Conservation (phyloP, 2,329 filamentous ascomycete genomes). For the Colletotrichum sp. region DNA sequence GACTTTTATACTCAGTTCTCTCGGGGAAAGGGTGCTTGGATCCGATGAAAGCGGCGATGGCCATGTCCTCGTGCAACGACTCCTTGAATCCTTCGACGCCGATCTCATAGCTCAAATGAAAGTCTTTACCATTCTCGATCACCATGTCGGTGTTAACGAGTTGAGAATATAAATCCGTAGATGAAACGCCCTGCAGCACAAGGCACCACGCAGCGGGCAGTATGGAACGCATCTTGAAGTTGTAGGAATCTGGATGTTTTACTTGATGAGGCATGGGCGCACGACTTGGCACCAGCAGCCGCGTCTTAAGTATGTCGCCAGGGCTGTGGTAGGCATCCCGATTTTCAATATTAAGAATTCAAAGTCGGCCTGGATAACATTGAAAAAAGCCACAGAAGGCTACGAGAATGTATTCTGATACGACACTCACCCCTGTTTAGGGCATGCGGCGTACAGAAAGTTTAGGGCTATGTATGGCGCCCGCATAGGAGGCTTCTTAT, state of each 20-base stretch:
- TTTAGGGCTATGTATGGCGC: no score
- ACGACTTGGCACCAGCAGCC: neutral
- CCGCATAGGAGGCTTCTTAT: no score
- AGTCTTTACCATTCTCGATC: neutral
- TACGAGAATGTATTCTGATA: no score
- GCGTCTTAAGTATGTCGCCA: neutral
- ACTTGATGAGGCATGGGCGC: neutral
- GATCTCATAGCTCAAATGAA: neutral
- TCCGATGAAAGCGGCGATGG: neutral
- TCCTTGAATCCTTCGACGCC: neutral
- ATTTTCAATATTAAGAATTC: no score
- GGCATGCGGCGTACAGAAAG: no score
- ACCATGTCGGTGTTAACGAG: neutral
- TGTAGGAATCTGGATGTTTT: neutral
- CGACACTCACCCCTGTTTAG: no score
- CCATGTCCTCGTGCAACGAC: neutral
- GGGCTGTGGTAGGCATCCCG: no score
- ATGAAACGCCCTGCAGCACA: neutral
- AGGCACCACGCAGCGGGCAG: neutral
- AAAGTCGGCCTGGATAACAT: no score
- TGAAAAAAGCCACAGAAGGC: no score
- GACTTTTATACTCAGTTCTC: neutral
- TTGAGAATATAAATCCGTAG: neutral
- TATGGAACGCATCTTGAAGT: neutral
- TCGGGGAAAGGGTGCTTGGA: neutral